phyloP scores from a whole-genome alignment of 2,329 filamentous ascomycete species.

The Ophiostoma himal-ulmi region DNA sequence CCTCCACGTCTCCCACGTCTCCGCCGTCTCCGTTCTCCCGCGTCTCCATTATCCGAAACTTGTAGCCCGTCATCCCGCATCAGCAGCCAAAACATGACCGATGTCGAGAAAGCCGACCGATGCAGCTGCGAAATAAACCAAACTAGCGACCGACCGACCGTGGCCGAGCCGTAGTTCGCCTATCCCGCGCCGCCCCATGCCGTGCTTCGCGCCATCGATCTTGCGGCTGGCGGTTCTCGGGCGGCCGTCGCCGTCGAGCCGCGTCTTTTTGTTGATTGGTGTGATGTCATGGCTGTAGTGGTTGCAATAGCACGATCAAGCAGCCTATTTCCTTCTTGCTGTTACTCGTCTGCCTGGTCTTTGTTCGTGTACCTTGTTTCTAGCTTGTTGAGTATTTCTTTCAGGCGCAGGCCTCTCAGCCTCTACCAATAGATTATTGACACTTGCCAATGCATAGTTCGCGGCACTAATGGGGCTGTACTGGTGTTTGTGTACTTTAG shows the following conservation, averaged over 20 bases:
- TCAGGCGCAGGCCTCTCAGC: not conserved
- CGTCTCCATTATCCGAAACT: constrained; percentile 2
- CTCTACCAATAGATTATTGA: not conserved
- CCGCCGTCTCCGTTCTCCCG: not conserved
- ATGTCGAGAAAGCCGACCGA: not conserved
- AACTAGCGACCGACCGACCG: constrained; percentile 9
- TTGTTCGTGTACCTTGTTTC: not conserved
- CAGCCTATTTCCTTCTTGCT: not conserved
- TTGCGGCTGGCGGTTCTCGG: constrained; percentile 2
- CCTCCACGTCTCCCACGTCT: constrained; percentile 1
- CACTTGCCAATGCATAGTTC: not conserved
- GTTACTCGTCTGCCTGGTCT: not conserved
- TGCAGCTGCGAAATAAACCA: not conserved
- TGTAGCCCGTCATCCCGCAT: not conserved
- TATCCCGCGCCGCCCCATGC: not conserved
- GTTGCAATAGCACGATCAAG: not conserved
- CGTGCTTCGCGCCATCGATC: constrained; percentile 1
- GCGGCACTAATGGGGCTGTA: not conserved
- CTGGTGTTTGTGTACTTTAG: not conserved
- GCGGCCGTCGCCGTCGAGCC: not conserved
- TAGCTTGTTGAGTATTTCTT: not conserved
- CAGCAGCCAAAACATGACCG: not conserved
- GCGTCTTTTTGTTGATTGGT: not conserved
- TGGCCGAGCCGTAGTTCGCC: constrained; percentile 3
- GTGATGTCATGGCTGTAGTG: constrained; percentile 3